Conservation (phyloP, 331 rosid species). For the Stylosanthes scabra region DNA sequence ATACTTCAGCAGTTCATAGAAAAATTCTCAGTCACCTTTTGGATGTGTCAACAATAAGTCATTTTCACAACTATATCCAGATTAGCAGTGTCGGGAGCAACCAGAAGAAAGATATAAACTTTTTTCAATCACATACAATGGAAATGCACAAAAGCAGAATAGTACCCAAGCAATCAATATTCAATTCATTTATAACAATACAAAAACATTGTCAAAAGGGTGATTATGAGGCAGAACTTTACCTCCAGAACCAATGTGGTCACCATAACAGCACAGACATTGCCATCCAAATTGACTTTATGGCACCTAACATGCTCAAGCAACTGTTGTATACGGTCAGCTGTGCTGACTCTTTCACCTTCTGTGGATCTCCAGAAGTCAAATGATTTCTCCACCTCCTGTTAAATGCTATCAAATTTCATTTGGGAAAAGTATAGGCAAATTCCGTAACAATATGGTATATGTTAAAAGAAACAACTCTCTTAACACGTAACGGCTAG, state of each 20-base stretch:
- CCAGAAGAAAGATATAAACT: slow-evolving; percentile 4
- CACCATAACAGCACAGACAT: slow-evolving; percentile 77
- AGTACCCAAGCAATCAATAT: slow-evolving; percentile 21
- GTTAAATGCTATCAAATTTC: slow-evolving; percentile 21
- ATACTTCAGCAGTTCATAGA: slow-evolving; percentile 8
- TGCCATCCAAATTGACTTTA: slow-evolving; percentile 73
- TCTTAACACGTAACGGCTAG: slow-evolving; percentile 1
- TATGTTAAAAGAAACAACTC: slow-evolving; percentile 1
- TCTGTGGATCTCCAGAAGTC: slow-evolving; percentile 51
- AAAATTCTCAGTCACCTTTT: not conserved
- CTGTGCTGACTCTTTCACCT: slow-evolving; percentile 52
- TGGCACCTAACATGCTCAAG: slow-evolving; percentile 83
- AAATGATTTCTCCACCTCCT: slow-evolving; percentile 75
- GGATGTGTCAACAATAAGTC: slow-evolving; percentile 5
- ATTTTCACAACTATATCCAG: slow-evolving; percentile 1
- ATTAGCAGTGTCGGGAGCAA: slow-evolving; percentile 4
- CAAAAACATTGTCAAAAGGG: slow-evolving; percentile 10
- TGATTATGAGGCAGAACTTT: slow-evolving; percentile 24
- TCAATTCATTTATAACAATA: not conserved
- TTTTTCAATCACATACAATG: slow-evolving; percentile 23
- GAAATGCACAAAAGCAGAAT: slow-evolving; percentile 8
- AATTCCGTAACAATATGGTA: not conserved
- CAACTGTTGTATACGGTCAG: slow-evolving; percentile 72
- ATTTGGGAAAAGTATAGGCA: not conserved
- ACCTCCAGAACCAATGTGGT: slow-evolving; percentile 93